Evolutionary conservation across 2,329 filamentous ascomycete genomes (phyloP), one percentile per base, ranked within the genome.

Genomic region (Monosporascus sp.): DNA sequence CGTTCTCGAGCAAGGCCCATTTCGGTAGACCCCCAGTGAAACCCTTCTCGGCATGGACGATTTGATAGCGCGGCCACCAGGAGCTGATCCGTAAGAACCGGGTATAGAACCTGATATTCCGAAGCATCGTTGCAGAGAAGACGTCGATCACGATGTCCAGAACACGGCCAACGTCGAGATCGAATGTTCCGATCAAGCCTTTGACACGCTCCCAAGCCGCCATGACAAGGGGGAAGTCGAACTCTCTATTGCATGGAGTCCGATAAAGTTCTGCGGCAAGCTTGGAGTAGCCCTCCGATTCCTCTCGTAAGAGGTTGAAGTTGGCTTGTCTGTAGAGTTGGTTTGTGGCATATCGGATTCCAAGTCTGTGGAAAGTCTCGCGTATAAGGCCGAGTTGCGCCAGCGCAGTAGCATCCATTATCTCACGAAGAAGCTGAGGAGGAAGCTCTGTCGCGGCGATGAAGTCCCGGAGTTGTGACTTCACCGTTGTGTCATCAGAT

Each of bases 241-340:
- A 22, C 85, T 84, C 51, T 87, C 84, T 56, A 63, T 88, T 90
- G 1, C 62, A 64, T 18, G 67, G 66, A 5, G 89, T 95, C 7
- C 90, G 93, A 71, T 97, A 99, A 35, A 97, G 85, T 69, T 99
- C 94, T 0, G 93, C 97, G 55, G 96, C 85, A 47, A 99, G 82
- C 70, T 99, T 99, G 0, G 94, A 92, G 67, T 96, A 99, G 41
- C 95, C 94, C 72, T 99, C 94, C 0, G 90, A 90, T 71, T 99
- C 94, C 73, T 99, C 94, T 45, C 94, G 86, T 20, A 99, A 77
- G 7, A 99, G 76, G 65, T 99, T 99, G 76, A 96, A 97, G 70
- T 96, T 97, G 15, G 93, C 90, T 71, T 97, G 94, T 55, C 92
- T 87, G 70, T 99, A 99, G 1, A 99, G 80, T 5, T 94, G 78